Evolutionary conservation across 1,284 basidiomycete species (phyloP), one percentile per base, ranked within the genome.

Genomic region (Gastroboletus turbinatus): DNA sequence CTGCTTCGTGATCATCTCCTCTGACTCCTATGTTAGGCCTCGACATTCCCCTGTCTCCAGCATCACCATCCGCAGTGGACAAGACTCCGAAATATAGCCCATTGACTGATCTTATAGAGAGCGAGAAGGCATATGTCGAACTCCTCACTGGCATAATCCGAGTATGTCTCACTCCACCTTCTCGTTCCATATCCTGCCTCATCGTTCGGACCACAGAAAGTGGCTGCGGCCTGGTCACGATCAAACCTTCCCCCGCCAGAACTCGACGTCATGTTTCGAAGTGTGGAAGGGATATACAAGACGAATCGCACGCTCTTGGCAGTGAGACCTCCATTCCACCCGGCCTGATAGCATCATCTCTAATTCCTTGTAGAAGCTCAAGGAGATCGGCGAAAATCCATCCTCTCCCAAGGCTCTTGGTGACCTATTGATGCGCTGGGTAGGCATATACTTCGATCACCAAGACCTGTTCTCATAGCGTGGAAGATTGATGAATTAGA

Each of bases 381-480:
- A 91, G 72, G 95, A 97, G 60, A 96, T 99, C 58, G 96, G 94
- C 9, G 85, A 90, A 44, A 94, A 90, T 73, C 95, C 96, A 0
- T 87, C 93, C 1, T 93, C 91, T n/a, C 94, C 96, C 16, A 97
- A 96, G 70, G 94, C 91, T 13, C 81, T 99, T 21, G 96, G 96
- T 47, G 96, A 98, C 73, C 76, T 99, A 46, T 80, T 99, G 56
- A 98, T 98, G 92, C 88, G 92, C 75, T 99, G 96, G 96, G 94
- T 96, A 63, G 65, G 74, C 67, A 46, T 27, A 17, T 32, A 40
- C 42, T 48, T 56, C 46, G 44, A 51, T 56, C 29, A 42, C 48
- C 35, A 48, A 38, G 19, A 49, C 29, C 25, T 54, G 42, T 56
- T 55, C 62, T 65, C 51, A 71, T 35, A 35, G 16, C 17, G 23